Evolutionary conservation across 805 yeast genomes (phyloP), one percentile per base, ranked within the genome.

Genomic region (Metschnikowia sp.): DNA sequence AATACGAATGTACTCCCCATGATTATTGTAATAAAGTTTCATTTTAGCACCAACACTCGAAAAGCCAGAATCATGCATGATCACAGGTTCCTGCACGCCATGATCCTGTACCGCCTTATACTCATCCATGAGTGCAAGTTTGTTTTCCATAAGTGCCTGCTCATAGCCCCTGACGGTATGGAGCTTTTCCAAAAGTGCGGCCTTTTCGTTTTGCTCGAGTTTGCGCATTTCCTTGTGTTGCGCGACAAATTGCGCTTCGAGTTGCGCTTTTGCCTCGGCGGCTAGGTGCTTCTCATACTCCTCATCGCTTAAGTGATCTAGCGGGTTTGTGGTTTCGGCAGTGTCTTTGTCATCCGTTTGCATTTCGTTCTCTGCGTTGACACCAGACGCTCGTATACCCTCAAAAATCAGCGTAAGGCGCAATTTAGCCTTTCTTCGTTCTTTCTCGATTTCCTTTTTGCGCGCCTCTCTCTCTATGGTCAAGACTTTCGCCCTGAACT

Each of bases 401-500:
- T 68, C 70, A 48, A 70, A 75, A 37, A 82, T 56, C 49, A 70
- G 63, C 47, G 78, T 72, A 36, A 83, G 59, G 44, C 77, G 73
- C 18, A 65, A 57, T 53, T 76, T 76, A 0, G 84, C 74, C 49
- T 75, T 71, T 35, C 65, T 65, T 39, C 81, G 70, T 52, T 82
- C 88, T 18, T 62, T 66, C 18, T 73, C 64, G 9, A 72, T 58
- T 49, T 79, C 81, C 48, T 68, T 68, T 42, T 74, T 76, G 37
- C 84, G 69, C 39, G 79, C 77, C 40, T 71, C 70, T 44, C 72
- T 69, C 47, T 82, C 87, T 28, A 78, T 63, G 36, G 73, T 73
- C 44, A 81, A 57, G 28, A 82, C 83, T 37, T 73, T 74, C 19
- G 81, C 66, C 56, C 88, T 64, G 58, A 83, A 83, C 50, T 74